These are phyloP conservation scores for Sugiyamaella castrensis DNA, from an alignment of 1,139 yeast genomes.

Conservation along the genomic window DNA sequence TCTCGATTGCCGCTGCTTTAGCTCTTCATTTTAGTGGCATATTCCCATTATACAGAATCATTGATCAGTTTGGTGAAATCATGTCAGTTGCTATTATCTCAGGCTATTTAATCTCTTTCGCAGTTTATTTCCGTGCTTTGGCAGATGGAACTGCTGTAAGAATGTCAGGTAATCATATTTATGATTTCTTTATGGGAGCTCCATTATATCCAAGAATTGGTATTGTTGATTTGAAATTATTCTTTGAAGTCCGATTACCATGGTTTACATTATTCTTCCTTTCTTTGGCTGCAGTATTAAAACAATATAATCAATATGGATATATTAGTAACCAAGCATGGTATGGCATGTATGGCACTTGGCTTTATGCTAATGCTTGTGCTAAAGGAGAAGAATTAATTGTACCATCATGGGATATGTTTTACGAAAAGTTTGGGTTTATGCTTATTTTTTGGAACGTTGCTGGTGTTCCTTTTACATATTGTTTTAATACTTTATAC, in stretches of 20 bases:
- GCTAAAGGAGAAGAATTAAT: slow-evolving; percentile 96
- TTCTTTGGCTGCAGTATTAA: slow-evolving; percentile 67
- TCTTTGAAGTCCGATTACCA: slow-evolving; percentile 94
- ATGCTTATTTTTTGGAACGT: slow-evolving; percentile 98
- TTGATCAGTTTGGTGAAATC: slow-evolving; percentile 83
- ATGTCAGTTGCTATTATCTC: slow-evolving; percentile 86
- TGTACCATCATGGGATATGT: slow-evolving; percentile 99
- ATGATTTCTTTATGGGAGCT: slow-evolving; percentile 96
- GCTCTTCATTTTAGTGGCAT: slow-evolving; percentile 68
- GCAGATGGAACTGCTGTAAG: slow-evolving; percentile 56
- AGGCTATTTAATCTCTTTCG: slow-evolving; percentile 70
- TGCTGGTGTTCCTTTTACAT: slow-evolving; percentile 98
- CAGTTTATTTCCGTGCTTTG: slow-evolving; percentile 58
- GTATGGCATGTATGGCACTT: slow-evolving; percentile 77
- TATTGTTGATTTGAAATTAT: slow-evolving; percentile 88
- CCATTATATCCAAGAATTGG: slow-evolving; percentile 96
- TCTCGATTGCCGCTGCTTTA: slow-evolving; percentile 56
- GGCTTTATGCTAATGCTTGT: slow-evolving; percentile 95
- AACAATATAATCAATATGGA: slow-evolving; percentile 81
- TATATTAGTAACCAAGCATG: slow-evolving; percentile 71
- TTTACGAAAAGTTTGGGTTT: slow-evolving; percentile 96
- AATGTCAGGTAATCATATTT: slow-evolving; percentile 86
- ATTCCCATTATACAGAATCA: slow-evolving; percentile 66
- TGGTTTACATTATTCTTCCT: slow-evolving; percentile 89
- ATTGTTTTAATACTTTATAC: slow-evolving; percentile 88